Base-by-base conservation (phyloP, 768 basidiomycete species). In the Boletellus ananas region DNA sequence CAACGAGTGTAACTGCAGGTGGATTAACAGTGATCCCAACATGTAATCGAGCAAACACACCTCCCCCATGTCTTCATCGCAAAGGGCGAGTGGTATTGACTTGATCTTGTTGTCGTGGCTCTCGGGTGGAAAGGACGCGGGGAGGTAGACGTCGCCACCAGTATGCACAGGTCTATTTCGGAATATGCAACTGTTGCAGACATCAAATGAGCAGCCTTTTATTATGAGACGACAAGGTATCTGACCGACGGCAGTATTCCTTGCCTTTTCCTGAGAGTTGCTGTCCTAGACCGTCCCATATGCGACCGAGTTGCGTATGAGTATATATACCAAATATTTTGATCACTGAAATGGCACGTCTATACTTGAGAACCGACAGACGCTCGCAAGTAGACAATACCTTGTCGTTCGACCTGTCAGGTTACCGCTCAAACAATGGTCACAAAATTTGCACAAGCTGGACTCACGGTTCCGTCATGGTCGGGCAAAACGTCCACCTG, bases 241-340 rank as follows among this genome's bases (percentile, higher is more conserved):
- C 53, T 51, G 36, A 80, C 83, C 83, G 73, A 17, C 67, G 65
- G 27, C 68, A 68, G 50, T 88, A 87, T 52, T 80, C 79, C 47
- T 69, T 73, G 21, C 80, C 78, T 36, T 70, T 74, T 4, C 70
- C 64, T 4, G 58, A 58, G 5, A 79, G 64, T 40, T 78, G 76
- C 6, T 61, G 58, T 1, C 74, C 71, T 38, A 82, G 61, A 0
- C 68, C 61, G 16, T 74, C 72, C 79, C 80, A 80, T 20, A 80
- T 65, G 6, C 71, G 68, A 39, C 73, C 71, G 29, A 79, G 57
- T 51, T 79, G 76, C 0, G 72, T 71, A 33, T 79, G 76, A 0
- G 76, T 77, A 29, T 73, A 78, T 11, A 81, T 70, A 1, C 77
- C 78, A 44, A 78, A 79, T 34, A 81, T 70, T 34, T 69, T 72